Evolutionary conservation across 2,329 filamentous ascomycete species (phyloP).

Genomic region (Orbilia ellipsospora): DNA sequence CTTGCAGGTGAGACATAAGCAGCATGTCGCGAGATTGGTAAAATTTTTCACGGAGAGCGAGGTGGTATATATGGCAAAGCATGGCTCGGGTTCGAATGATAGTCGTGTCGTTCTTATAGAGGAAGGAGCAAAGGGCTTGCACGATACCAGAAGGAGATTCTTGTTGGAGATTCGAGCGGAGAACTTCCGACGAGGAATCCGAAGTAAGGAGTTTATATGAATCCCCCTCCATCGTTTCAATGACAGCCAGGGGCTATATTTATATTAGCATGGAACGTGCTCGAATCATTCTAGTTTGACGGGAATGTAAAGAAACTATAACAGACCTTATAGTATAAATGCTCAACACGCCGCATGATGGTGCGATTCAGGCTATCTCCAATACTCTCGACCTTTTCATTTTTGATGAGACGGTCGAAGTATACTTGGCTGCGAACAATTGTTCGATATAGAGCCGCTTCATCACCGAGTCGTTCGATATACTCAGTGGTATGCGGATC

Average conservation of each 20-base stretch:
- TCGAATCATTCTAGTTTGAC: not conserved
- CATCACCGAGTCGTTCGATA: slow-evolving; percentile 92
- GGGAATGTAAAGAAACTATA: not conserved
- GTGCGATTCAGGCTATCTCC: slow-evolving; percentile 86
- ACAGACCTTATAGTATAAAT: slow-evolving; percentile 94
- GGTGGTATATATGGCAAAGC: slow-evolving; percentile 98
- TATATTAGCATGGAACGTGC: not conserved
- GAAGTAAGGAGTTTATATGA: slow-evolving; percentile 63
- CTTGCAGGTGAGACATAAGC: slow-evolving; percentile 98
- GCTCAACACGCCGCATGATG: slow-evolving; percentile 92
- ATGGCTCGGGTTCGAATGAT: slow-evolving; percentile 93
- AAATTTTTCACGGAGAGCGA: slow-evolving; percentile 96
- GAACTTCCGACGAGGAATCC: slow-evolving; percentile 73
- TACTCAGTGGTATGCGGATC: slow-evolving; percentile 99
- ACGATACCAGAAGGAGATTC: slow-evolving; percentile 35
- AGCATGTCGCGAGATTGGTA: slow-evolving; percentile 98
- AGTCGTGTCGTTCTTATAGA: slow-evolving; percentile 89
- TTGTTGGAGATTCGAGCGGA: slow-evolving; percentile 27
- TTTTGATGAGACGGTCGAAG: slow-evolving; percentile 81
- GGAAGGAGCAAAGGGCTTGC: slow-evolving; percentile 87
- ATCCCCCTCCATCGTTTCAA: slow-evolving; percentile 42
- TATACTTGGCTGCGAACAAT: slow-evolving; percentile 90
- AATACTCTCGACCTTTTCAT: slow-evolving; percentile 76
- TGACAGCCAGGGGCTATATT: slow-evolving; percentile 39
- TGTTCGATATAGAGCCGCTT: slow-evolving; percentile 88